Evolutionary conservation across 2,329 filamentous ascomycete genomes (phyloP).

Genomic region (Colletotrichum lentis): DNA sequence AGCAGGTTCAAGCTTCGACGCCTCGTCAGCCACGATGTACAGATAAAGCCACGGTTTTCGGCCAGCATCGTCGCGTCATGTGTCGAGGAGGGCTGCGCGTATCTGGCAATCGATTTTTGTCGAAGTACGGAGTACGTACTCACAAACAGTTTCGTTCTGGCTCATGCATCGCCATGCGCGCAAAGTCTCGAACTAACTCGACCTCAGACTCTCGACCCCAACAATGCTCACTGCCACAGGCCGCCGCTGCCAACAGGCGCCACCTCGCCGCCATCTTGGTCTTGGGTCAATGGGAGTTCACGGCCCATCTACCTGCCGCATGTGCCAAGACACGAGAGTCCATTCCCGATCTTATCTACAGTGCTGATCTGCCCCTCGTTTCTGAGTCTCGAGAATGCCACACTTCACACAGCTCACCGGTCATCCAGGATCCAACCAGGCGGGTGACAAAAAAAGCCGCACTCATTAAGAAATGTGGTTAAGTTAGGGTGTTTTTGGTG

Average conservation of each 20-base stretch:
- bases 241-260: slow-evolving; percentile 28
- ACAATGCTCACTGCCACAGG: slow-evolving; percentile 32
- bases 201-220: slow-evolving; percentile 20
- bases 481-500: too few relatives aligned
- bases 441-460: too few relatives aligned
- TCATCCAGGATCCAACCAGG: background rate
- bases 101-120: background rate
- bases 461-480: too few relatives aligned
- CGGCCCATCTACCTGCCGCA: slow-evolving; percentile 23
- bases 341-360: slow-evolving; percentile 11
- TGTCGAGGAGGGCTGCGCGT: slow-evolving; percentile 1
- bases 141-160: background rate
- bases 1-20: background rate
- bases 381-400: background rate
- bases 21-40: slow-evolving; percentile 19
- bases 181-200: slow-evolving; percentile 1
- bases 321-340: slow-evolving; percentile 20
- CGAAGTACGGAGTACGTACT: slow-evolving; percentile 3
- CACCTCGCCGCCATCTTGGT: slow-evolving; percentile 17
- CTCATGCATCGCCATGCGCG: slow-evolving; percentile 13
- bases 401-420: background rate
- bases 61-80: background rate
- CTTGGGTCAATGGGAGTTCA: slow-evolving; percentile 7
- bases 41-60: slow-evolving; percentile 9
- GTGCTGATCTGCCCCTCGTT: slow-evolving; percentile 14